Conservation (phyloP, 108 stramenopile species). For the Skeletonema grethae region DNA sequence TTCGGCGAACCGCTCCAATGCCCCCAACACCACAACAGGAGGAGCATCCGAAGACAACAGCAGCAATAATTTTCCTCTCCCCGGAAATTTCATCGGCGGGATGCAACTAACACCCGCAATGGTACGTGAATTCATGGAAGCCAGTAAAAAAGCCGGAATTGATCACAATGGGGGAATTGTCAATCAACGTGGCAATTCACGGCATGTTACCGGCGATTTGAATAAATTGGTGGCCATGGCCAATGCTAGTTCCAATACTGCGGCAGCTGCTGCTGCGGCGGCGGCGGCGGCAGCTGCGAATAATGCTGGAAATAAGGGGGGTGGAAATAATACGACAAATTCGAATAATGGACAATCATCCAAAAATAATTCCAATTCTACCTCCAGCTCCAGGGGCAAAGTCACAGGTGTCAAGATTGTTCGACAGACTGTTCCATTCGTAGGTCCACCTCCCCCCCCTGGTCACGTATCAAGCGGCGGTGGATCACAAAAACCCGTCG, state of each 20-base stretch:
- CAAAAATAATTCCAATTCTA: not conserved
- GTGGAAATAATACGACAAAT: not conserved
- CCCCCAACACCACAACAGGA: not conserved
- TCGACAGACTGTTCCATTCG: not conserved
- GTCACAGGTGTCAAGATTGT: slow-evolving; percentile 1
- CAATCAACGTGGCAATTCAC: not conserved
- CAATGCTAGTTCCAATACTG: not conserved
- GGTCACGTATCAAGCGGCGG: not conserved
- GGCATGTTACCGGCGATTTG: not conserved
- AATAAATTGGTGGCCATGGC: not conserved
- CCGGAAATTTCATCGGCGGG: not conserved
- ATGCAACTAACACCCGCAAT: not conserved
- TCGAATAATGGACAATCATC: too few species aligned
- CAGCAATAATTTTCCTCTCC: not conserved
- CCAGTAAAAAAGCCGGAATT: not conserved
- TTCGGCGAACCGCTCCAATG: not conserved
- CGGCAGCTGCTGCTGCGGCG: not conserved
- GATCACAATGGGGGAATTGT: not conserved
- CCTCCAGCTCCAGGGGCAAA: not conserved
- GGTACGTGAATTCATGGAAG: not conserved
- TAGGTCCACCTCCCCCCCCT: not conserved
- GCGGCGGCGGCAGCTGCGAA: not conserved
- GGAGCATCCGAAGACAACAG: not conserved
- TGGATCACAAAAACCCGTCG: not conserved
- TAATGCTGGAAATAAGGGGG: not conserved